phyloP scores from a whole-genome alignment of 2,329 filamentous ascomycete species.

The Fusarium palustre region DNA sequence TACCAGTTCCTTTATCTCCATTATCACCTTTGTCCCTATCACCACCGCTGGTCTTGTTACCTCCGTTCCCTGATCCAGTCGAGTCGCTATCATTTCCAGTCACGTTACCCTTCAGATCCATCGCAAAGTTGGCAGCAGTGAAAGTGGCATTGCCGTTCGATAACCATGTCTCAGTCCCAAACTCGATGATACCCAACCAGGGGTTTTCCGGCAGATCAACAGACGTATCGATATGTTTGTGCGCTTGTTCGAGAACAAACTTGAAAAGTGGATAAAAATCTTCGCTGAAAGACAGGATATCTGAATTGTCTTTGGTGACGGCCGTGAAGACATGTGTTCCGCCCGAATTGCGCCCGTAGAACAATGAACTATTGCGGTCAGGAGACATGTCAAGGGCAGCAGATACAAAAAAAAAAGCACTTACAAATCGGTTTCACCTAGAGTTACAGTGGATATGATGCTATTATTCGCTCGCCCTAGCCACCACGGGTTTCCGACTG shows the following conservation, averaged over 20 bases:
- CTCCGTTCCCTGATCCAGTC: neutral
- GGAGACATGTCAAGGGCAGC: accelerated
- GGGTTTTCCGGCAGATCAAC: constrained; percentile 41
- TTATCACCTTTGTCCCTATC: neutral
- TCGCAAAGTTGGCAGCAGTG: constrained; percentile 43
- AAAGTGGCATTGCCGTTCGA: constrained; percentile 44
- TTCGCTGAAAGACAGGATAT: constrained; percentile 38
- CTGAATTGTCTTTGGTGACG: constrained; percentile 30
- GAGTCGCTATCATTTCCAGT: neutral
- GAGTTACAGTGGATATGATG: constrained; percentile 38
- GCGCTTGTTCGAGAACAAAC: constrained; percentile 40
- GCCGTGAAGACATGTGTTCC: constrained; percentile 45
- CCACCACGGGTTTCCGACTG: constrained; percentile 46
- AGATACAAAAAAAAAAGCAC: neutral
- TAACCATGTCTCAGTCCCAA: constrained; percentile 44
- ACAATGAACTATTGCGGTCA: constrained; percentile 34
- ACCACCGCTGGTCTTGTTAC: neutral
- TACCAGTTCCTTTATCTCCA: neutral
- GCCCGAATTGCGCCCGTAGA: constrained; percentile 40
- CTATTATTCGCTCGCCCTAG: constrained; percentile 35
- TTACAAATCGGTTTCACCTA: constrained; percentile 44
- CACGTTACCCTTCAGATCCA: constrained; percentile 29
- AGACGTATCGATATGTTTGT: constrained; percentile 16
- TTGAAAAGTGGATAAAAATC: constrained; percentile 45
- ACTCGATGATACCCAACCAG: constrained; percentile 40